phyloP scores from a whole-genome alignment of 2,329 filamentous ascomycete genomes.

The Zymoseptoria crescenta region DNA sequence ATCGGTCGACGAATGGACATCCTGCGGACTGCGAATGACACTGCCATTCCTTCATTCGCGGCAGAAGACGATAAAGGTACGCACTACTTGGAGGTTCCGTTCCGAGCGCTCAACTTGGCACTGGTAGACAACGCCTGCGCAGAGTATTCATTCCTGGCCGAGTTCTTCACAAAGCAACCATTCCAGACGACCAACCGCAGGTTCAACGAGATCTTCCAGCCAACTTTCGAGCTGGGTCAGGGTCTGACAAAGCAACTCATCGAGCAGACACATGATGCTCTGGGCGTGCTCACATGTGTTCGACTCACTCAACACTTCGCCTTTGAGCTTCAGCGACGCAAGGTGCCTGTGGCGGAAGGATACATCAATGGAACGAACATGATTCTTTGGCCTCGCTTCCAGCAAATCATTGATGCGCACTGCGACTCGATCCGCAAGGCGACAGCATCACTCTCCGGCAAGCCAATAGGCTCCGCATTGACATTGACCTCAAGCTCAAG shows the following conservation, averaged over 20 bases:
- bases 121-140: conserved; percentile 88
- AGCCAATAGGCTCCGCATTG: conserved; percentile 47
- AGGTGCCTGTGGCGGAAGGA: conserved; percentile 77
- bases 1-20: conserved; percentile 80
- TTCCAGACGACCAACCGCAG: conserved; percentile 72
- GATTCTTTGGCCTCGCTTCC: conserved; percentile 92
- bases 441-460: conserved; percentile 40
- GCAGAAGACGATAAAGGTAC: conserved; percentile 81
- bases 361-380: conserved; percentile 95
- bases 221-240: conserved; percentile 79
- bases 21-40: conserved; percentile 63
- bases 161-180: conserved; percentile 77
- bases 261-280: conserved; percentile 68
- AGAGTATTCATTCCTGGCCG: conserved; percentile 87
- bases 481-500: conserved; percentile 48
- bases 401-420: conserved; percentile 87
- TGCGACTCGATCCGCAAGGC: conserved; percentile 71
- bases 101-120: conserved; percentile 90
- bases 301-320: conserved; percentile 88
- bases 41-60: conserved; percentile 76
- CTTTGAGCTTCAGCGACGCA: conserved; percentile 85
- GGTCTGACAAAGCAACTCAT: conserved; percentile 67
- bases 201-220: conserved; percentile 82
- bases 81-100: conserved; percentile 84
- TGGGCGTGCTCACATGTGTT: conserved; percentile 85